Evolutionary conservation across 352 stramenopile genomes (phyloP).

Genomic region (Globisporangium irregulare): DNA sequence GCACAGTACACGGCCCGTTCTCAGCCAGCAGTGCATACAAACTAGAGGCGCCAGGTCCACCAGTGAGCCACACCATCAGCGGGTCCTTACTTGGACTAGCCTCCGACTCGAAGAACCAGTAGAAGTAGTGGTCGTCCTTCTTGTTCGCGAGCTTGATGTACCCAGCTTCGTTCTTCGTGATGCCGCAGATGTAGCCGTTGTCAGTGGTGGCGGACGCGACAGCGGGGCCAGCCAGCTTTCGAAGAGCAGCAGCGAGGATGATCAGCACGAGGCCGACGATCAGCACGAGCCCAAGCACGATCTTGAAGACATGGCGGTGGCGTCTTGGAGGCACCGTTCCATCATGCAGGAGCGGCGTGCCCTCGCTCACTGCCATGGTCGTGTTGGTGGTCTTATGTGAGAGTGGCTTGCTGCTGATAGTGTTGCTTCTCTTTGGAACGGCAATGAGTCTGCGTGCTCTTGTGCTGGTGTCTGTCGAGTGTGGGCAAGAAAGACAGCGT

Average conservation of each 20-base stretch:
- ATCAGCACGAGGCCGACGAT: not conserved
- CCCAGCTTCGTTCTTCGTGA: slow-evolving; percentile 24
- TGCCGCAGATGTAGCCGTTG: slow-evolving; percentile 18
- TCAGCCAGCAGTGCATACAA: slow-evolving; percentile 28
- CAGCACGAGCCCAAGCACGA: not conserved
- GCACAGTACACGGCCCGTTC: slow-evolving; percentile 34
- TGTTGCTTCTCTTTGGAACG: not conserved
- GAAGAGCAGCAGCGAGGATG: not conserved
- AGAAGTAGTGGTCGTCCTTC: slow-evolving; percentile 42
- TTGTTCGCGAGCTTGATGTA: slow-evolving; percentile 36
- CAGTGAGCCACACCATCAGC: slow-evolving; percentile 40
- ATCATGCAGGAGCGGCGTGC: not conserved
- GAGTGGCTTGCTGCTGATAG: not conserved
- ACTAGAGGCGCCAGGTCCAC: slow-evolving; percentile 33
- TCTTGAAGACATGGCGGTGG: not conserved
- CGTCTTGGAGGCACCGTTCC: not conserved
- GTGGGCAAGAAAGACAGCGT: not conserved
- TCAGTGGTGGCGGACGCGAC: not conserved
- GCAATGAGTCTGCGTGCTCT: not conserved
- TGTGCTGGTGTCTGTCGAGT: too few species aligned
- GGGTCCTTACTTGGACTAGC: slow-evolving; percentile 21
- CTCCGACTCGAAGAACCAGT: slow-evolving; percentile 40
- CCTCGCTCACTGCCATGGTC: not conserved
- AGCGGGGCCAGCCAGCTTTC: not conserved
- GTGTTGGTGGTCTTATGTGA: too few species aligned